Conservation (phyloP, 129 eudicot species). For the Rutidosis leptorrhynchoides region DNA sequence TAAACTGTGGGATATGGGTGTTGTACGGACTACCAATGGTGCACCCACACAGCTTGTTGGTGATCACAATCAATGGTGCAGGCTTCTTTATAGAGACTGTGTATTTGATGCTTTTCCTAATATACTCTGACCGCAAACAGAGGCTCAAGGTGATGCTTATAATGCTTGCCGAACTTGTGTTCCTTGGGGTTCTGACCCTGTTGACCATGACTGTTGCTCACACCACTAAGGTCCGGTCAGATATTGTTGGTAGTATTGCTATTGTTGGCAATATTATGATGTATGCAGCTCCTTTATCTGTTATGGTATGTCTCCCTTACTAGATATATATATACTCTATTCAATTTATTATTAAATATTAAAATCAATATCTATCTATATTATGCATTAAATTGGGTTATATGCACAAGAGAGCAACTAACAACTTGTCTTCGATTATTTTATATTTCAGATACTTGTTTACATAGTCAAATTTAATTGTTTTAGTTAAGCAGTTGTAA, state of each 20-base stretch:
- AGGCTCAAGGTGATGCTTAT: constrained; percentile 37
- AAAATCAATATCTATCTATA: not conserved
- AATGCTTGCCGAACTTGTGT: constrained; percentile 44
- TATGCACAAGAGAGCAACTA: not conserved
- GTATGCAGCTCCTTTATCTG: constrained; percentile 87
- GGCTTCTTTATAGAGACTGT: constrained; percentile 62
- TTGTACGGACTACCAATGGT: constrained; percentile 77
- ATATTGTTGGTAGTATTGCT: constrained; percentile 62
- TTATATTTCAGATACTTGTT: too few relatives aligned
- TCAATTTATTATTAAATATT: not conserved
- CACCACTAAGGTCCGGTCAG: constrained; percentile 44
- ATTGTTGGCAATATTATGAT: constrained; percentile 60
- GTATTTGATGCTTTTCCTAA: constrained; percentile 52
- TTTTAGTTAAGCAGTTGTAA: not conserved
- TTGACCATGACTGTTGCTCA: constrained; percentile 50
- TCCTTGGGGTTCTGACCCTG: constrained; percentile 34
- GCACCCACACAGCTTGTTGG: constrained; percentile 52
- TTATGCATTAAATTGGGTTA: too few relatives aligned
- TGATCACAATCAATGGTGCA: constrained; percentile 59
- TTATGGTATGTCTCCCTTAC: constrained; percentile 52
- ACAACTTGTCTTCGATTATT: too few relatives aligned
- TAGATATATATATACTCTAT: not conserved
- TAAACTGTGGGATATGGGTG: constrained; percentile 80
- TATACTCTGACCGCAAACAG: constrained; percentile 41
- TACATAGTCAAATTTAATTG: too few relatives aligned